phyloP scores from a whole-genome alignment of 2,329 filamentous ascomycete species.

The Monosporascus sp. region DNA sequence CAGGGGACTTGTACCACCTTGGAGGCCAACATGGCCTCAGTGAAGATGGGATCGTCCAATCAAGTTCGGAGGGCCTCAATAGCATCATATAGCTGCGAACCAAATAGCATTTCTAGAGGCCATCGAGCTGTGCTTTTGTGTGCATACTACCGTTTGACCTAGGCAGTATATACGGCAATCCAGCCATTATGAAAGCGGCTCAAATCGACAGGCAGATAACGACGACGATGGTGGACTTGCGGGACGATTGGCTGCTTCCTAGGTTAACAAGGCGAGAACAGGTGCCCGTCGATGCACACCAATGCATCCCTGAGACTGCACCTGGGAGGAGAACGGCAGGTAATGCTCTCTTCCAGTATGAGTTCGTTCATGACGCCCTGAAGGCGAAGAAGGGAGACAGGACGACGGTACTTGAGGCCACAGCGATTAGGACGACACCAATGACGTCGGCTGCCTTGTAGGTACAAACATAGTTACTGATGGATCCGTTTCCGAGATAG shows the following conservation, averaged over 20 bases:
- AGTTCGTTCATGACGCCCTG: slow-evolving; percentile 69
- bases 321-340: slow-evolving; percentile 65
- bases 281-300: slow-evolving; percentile 71
- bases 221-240: slow-evolving; percentile 66
- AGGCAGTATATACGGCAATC: slow-evolving; percentile 49
- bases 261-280: slow-evolving; percentile 53
- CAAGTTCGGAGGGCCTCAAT: slow-evolving; percentile 32
- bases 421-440: slow-evolving; percentile 66
- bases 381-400: slow-evolving; percentile 74
- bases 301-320: slow-evolving; percentile 84
- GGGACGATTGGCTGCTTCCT: slow-evolving; percentile 39
- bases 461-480: slow-evolving; percentile 66
- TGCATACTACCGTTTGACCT: slow-evolving; percentile 46
- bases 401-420: slow-evolving; percentile 64
- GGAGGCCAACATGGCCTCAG: slow-evolving; percentile 35
- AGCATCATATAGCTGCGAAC: slow-evolving; percentile 35
- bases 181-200: slow-evolving; percentile 56
- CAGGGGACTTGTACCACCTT: slow-evolving; percentile 36
- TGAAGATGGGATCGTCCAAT: slow-evolving; percentile 36
- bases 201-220: slow-evolving; percentile 62
- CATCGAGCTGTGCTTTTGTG: slow-evolving; percentile 48
- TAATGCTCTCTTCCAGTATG: slow-evolving; percentile 67
- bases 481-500: slow-evolving; percentile 79
- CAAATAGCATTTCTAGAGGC: slow-evolving; percentile 39
- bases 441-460: slow-evolving; percentile 58